Evolutionary conservation across 805 yeast genomes (phyloP), one percentile per base, ranked within the genome.

Genomic region (Nadsonia fulvescens): DNA sequence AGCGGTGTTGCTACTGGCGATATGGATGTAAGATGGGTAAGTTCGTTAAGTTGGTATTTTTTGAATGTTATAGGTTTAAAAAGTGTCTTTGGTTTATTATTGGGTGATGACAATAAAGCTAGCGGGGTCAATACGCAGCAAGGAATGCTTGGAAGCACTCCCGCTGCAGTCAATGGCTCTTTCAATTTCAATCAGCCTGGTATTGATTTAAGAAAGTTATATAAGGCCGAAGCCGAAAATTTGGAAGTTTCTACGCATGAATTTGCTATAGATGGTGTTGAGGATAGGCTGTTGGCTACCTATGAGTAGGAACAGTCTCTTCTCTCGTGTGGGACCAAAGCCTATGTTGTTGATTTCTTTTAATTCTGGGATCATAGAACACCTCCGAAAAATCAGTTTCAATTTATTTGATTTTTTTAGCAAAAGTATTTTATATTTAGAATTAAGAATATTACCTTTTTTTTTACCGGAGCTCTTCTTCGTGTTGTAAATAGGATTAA

Each of bases 1-100:
- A 67, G 66, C 15, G 93, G 95, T 5, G 74, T 89, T 8, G 63
- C 60, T 31, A 82, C 96, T 1, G 61, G 72, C 1, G 91, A 86
- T 40, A 56, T 89, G 31, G 89, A 83, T 44, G 93, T 73, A 6
- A 57, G 92, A 14, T 89, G 93, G 69, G 96, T 89, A 10, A 73
- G 89, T 18, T 71, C 93, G 3, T 74, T 89, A 12, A 81, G 95
- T 4, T 89, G 96, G 96, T 89, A 86, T 47, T 78, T 89, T 47
- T 76, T 86, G 28, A 77, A 81, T 29, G 65, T 81, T 33, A 49
- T 83, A 26, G 96, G 96, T 15, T 60, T 89, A 33, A 66, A 67
- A 37, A 75, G 93, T 0, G 70, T 89, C 2, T 75, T 73, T 46
- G 63, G 76, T 19, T 59, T 86, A 28, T 35, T 82, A 5, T 61